Evolutionary conservation across 1,284 basidiomycete species (phyloP).

Genomic region (Inonotus hispidus): DNA sequence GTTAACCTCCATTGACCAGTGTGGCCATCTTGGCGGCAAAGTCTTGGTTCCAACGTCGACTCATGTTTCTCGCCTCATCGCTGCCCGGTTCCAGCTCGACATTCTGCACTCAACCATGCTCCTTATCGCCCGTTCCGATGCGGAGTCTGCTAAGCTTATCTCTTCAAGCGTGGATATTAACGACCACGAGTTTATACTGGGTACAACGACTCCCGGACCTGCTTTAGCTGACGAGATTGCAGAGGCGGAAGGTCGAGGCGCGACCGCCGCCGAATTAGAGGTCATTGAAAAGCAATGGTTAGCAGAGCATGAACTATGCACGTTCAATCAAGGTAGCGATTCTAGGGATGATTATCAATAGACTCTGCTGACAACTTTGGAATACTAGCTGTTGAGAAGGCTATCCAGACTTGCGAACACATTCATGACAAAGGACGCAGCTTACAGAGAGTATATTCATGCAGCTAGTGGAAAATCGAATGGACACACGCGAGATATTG

Average conservation of each 20-base stretch:
- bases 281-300: conserved; percentile 78
- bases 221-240: conserved; percentile 71
- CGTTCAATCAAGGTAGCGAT: conserved; percentile 73
- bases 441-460: conserved; percentile 54
- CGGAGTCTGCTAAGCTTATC: conserved; percentile 84
- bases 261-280: conserved; percentile 68
- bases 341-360: neutral
- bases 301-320: conserved; percentile 64
- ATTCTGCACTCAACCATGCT: conserved; percentile 85
- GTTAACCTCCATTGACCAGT: conserved; percentile 38
- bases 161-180: conserved; percentile 78
- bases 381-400: conserved; percentile 52
- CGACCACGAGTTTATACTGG: conserved; percentile 75
- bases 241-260: conserved; percentile 68
- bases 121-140: conserved; percentile 87
- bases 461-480: conserved; percentile 68
- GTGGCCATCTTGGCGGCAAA: conserved; percentile 91
- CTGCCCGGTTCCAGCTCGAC: conserved; percentile 85
- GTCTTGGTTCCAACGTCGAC: conserved; percentile 87
- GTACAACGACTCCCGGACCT: conserved; percentile 54
- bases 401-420: conserved; percentile 42
- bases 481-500: conserved; percentile 66
- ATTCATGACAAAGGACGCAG: conserved; percentile 52
- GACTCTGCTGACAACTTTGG: neutral
- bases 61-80: conserved; percentile 78